Evolutionary conservation across 2,329 filamentous ascomycete species (phyloP).

Genomic region (Paraconiothyrium brasiliense): DNA sequence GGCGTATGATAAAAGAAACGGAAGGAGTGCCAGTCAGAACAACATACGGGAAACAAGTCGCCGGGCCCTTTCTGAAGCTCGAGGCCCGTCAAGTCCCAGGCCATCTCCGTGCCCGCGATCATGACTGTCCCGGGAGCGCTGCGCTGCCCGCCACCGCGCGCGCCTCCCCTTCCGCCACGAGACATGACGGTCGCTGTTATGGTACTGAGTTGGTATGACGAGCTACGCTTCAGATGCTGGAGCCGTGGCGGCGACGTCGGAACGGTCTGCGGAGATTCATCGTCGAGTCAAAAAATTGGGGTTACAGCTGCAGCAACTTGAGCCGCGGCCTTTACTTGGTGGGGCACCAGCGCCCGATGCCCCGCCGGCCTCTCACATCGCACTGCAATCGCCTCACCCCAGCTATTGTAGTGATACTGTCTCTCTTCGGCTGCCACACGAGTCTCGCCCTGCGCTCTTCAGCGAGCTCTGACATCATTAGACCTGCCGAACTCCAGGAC

Average conservation of each 20-base stretch:
- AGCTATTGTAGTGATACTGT: not conserved
- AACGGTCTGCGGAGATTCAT: not conserved
- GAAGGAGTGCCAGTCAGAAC: no score
- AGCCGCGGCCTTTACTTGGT: slow-evolving; percentile 17
- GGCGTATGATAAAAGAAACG: no score
- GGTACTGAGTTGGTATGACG: not conserved
- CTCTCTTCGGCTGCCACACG: not conserved
- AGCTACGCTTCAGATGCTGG: not conserved
- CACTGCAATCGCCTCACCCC: not conserved
- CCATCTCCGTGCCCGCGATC: slow-evolving; percentile 55
- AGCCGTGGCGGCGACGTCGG: not conserved
- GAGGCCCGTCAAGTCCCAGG: slow-evolving; percentile 53
- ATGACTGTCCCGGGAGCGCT: slow-evolving; percentile 46
- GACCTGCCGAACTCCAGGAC: not conserved
- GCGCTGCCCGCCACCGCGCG: slow-evolving; percentile 39
- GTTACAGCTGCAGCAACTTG: not conserved
- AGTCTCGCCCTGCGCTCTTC: not conserved
- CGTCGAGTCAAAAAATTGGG: slow-evolving; percentile 14
- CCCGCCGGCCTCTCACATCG: slow-evolving; percentile 3
- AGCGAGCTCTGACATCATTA: not conserved
- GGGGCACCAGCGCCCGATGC: slow-evolving; percentile 24
- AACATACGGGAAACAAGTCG: slow-evolving; percentile 53
- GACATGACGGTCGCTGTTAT: slow-evolving; percentile 24
- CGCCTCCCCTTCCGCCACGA: slow-evolving; percentile 43
- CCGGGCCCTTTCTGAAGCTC: slow-evolving; percentile 52